phyloP scores from a whole-genome alignment of 2,329 filamentous ascomycete species.

The Paecilomyces formosus region DNA sequence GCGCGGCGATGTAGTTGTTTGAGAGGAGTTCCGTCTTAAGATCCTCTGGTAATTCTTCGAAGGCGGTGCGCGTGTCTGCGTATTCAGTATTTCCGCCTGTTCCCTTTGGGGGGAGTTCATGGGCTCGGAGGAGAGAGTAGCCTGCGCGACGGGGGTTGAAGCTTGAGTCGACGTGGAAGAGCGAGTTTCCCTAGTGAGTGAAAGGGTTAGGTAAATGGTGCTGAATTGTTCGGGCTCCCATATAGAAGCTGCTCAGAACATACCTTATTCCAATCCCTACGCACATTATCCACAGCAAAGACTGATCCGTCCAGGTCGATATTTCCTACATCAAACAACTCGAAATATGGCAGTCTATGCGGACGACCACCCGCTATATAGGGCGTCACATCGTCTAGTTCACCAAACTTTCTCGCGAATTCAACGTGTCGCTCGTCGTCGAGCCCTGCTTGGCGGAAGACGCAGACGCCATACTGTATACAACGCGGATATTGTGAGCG shows the following conservation, averaged over 20 bases:
- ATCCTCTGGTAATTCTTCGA: constrained; percentile 35
- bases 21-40: constrained; percentile 27
- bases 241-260: constrained; percentile 2
- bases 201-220: neutral
- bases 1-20: constrained; percentile 40
- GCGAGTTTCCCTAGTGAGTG: constrained; percentile 34
- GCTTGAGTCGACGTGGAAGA: constrained; percentile 50
- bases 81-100: constrained; percentile 48
- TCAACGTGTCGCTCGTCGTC: constrained; percentile 45
- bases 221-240: no score
- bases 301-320: constrained; percentile 42
- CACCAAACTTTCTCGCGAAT: constrained; percentile 46
- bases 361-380: constrained; percentile 41
- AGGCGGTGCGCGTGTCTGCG: constrained; percentile 47
- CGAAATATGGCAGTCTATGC: constrained; percentile 40
- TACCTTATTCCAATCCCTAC: constrained; percentile 36
- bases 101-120: constrained; percentile 40
- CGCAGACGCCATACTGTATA: constrained; percentile 44
- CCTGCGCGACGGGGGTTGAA: constrained; percentile 50
- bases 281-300: constrained; percentile 33
- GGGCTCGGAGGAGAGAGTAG: constrained; percentile 46
- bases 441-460: constrained; percentile 45
- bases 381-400: constrained; percentile 48
- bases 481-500: neutral
- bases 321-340: constrained; percentile 54